Base-by-base conservation (phyloP, 2,329 filamentous ascomycete genomes). In the Fusarium oligoseptatum region DNA sequence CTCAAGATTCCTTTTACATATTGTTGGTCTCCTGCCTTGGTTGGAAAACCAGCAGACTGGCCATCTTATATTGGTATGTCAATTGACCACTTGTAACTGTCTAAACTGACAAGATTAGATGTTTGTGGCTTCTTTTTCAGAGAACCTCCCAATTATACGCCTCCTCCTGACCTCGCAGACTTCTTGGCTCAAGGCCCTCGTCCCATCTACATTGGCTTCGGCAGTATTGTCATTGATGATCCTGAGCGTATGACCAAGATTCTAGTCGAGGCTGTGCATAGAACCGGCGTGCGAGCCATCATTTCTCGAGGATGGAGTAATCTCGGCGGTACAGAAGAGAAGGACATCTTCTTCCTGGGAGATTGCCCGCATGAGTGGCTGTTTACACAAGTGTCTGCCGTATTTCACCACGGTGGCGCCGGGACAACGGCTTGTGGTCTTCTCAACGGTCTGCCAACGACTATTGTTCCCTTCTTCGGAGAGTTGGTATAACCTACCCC, bases 391-490 rank as follows among this genome's bases (percentile, higher is more conserved):
- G 90, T 93, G 2, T 83, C 84, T 24, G 90, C 90, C 0, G 91
- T 92, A 3, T 88, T 94, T 2, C 92, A 94, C 68, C 92, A 94
- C 70, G 92, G 92, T 12, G 92, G 92, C 12, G 92, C 92, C 1
- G 92, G 92, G 6, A 94, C 92, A 0, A 0, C 92, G 1, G 92
- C 92, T 1, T 92, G 92, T 48, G 92, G 92, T 2, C 84, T 94
- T 29, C 92, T 91, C 78, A 92, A 88, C 74, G 92, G 88, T 7
- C 89, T 88, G 76, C 92, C 92, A 0, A 93, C 91, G 3, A 91
- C 93, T 87, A 88, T 94, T 39, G 91, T 94, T 2, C 92, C 92
- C 0, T 94, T 94, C 82, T 94, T 94, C 94, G 92, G 92, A 20
- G 69, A 77, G 61, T 56, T 52, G 5, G 65, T 67, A 45, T 36